These are phyloP conservation scores for Candida sakaeoensis DNA, from an alignment of 805 yeast genomes.

Conservation along the genomic window DNA sequence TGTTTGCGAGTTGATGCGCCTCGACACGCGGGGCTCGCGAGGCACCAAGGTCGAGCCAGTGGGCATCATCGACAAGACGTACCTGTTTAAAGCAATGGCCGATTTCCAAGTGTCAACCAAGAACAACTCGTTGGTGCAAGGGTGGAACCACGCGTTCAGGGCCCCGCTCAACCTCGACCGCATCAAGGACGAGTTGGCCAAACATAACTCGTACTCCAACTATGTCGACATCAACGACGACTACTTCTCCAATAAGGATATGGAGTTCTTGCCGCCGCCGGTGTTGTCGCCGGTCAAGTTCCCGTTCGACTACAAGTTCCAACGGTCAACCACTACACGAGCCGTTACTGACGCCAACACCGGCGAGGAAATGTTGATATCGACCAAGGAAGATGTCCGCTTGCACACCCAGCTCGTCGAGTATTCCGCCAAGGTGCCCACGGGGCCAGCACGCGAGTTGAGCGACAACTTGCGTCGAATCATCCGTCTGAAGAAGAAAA, in stretches of 20 bases:
- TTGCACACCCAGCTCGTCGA: conserved; percentile 52
- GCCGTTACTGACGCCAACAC: conserved; percentile 51
- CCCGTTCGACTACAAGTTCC: conserved; percentile 76
- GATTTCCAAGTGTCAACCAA: conserved; percentile 78
- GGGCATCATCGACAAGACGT: conserved; percentile 64
- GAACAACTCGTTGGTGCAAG: conserved; percentile 39
- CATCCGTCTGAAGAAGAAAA: conserved; percentile 22
- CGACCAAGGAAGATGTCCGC: conserved; percentile 43
- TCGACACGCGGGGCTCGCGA: too few species aligned
- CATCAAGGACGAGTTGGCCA: conserved; percentile 21
- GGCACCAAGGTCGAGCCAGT: conserved; percentile 48
- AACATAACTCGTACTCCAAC: conserved; percentile 27
- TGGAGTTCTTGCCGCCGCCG: conserved; percentile 83
- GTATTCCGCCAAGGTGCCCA: conserved; percentile 46
- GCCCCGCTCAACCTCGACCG: conserved; percentile 21
- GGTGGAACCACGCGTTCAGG: conserved; percentile 23
- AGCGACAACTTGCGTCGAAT: conserved; percentile 30
- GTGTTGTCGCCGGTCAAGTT: conserved; percentile 69
- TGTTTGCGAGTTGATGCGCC: conserved; percentile 36
- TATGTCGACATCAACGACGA: conserved; percentile 5
- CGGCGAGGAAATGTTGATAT: conserved; percentile 53
- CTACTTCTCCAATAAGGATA: conserved; percentile 33
- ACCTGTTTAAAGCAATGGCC: conserved; percentile 78
- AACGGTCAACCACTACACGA: conserved; percentile 59
- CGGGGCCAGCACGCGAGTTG: conserved; percentile 47